Evolutionary conservation across 1,284 basidiomycete species (phyloP).

Genomic region (Naganishia liquefaciens): DNA sequence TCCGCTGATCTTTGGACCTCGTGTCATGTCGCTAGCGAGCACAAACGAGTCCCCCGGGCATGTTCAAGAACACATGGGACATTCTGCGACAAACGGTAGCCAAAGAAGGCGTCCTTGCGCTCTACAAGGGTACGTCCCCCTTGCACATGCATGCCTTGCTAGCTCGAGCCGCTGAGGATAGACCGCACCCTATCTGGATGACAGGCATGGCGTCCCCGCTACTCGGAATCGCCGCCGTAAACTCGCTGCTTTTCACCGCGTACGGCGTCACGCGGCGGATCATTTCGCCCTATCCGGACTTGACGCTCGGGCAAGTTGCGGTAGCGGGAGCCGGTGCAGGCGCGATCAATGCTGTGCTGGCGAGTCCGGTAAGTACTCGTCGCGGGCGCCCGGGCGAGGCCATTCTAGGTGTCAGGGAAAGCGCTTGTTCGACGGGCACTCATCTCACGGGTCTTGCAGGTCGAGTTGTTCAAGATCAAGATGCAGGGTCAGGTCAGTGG

Average conservation of each 20-base stretch:
- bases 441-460: conserved; percentile 36
- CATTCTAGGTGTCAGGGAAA: too few species aligned
- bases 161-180: background rate
- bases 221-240: conserved; percentile 92
- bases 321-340: conserved; percentile 88
- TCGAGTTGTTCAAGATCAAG: conserved; percentile 69
- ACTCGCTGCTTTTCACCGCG: conserved; percentile 89
- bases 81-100: conserved; percentile 75
- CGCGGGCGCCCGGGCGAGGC: too few species aligned
- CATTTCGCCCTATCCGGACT: conserved; percentile 81
- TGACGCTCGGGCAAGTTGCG: conserved; percentile 76
- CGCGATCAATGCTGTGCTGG: conserved; percentile 80
- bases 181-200: background rate
- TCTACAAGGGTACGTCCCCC: conserved; percentile 83
- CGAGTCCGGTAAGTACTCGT: conserved; percentile 78
- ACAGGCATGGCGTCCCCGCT: conserved; percentile 87
- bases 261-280: conserved; percentile 79
- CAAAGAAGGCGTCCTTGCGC: conserved; percentile 83
- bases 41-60: conserved; percentile 55
- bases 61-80: conserved; percentile 87
- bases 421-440: background rate
- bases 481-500: conserved; percentile 91
- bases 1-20: conserved; percentile 16
- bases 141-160: too few species aligned
- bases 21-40: conserved; percentile 58